Evolutionary conservation across 495 filamentous ascomycete genomes (phyloP), one percentile per base, ranked within the genome.

Genomic region (Penicillium lagena): DNA sequence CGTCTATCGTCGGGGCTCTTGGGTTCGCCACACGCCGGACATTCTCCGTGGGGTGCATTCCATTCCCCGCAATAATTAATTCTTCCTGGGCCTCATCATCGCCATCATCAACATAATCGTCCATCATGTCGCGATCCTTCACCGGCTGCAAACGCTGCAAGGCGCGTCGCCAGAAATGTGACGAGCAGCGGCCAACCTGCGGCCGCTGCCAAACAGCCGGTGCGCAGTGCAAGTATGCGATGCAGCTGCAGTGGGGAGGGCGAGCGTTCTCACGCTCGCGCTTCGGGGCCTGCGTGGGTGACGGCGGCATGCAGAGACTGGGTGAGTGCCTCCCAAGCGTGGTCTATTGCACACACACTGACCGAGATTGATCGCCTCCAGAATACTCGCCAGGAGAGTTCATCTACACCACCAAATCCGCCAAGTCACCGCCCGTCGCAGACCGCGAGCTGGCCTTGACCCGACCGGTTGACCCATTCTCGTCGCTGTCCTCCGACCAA

Each of bases 361-460:
- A 22, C 22, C 6, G 2, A 22, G 2, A 6, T 22, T 22, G 31
- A 48, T 37, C 7, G 2, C 22, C 15, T 1, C 22, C 38, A 72
- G 70, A 73, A 54, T 73, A 73, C 47, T 73, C 70, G 4, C 70
- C 70, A 7, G 70, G 70, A 9, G 66, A 73, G 50, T 71, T 71
- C 35, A 68, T 72, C 46, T 72, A 71, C 51, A 71, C 68, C 35
- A 67, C 68, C 29, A 62, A 65, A 27, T 28, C 45, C 39, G 41
- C 42, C 1, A 29, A 40, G 32, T 30, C 42, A 7, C 36, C 51
- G 12, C 27, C 43, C n/a, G 32, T 51, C 9, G 42, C 54, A 12
- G 51, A 29, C 32, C 40, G 61, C 47, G 47, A 63, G 36, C 51
- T 64, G 37, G 47, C 62, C 13, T 43, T 71, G 12, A 50, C 54